phyloP scores from a whole-genome alignment of 2,329 filamentous ascomycete genomes.

The Phialemonium atrogriseum region DNA sequence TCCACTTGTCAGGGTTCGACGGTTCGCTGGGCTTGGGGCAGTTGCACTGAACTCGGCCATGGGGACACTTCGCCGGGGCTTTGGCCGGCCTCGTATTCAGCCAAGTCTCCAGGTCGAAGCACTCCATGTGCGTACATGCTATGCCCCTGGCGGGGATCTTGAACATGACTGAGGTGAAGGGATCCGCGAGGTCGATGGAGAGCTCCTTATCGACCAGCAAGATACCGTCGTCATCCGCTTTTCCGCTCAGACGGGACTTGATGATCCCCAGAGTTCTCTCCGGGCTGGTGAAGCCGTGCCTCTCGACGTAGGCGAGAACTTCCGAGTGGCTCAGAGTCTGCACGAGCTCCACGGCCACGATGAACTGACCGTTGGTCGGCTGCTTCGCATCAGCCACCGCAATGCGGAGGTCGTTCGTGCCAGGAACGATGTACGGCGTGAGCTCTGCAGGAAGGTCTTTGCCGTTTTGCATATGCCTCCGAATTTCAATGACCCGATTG shows the following conservation, averaged over 20 bases:
- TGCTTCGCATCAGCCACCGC: constrained; percentile 21
- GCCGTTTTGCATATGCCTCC: constrained; percentile 63
- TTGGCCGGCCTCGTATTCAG: constrained; percentile 55
- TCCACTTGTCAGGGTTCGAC: constrained; percentile 64
- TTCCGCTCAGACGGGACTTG: constrained; percentile 31
- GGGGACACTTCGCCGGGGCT: constrained; percentile 24
- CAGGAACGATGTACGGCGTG: constrained; percentile 48
- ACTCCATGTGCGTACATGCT: constrained; percentile 70
- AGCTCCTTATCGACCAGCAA: constrained; percentile 49
- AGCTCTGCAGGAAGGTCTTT: constrained; percentile 72
- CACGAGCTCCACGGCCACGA: constrained; percentile 63
- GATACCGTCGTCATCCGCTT: constrained; percentile 53
- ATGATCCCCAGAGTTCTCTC: constrained; percentile 50
- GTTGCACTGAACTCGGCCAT: constrained; percentile 22
- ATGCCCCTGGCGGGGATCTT: constrained; percentile 62
- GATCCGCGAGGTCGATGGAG: constrained; percentile 56
- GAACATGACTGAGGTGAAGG: constrained; percentile 58
- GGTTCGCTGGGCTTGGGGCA: constrained; percentile 35
- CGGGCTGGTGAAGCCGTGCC: constrained; percentile 28
- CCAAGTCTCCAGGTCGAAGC: constrained; percentile 83
- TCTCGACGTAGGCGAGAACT: constrained; percentile 30
- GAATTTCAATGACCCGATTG: constrained; percentile 41
- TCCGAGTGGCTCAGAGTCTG: constrained; percentile 41
- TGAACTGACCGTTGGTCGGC: constrained; percentile 33
- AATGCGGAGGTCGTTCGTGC: constrained; percentile 55